These are phyloP conservation scores for Lactifluus rugatus DNA, from an alignment of 768 basidiomycete species.

Conservation along the genomic window DNA sequence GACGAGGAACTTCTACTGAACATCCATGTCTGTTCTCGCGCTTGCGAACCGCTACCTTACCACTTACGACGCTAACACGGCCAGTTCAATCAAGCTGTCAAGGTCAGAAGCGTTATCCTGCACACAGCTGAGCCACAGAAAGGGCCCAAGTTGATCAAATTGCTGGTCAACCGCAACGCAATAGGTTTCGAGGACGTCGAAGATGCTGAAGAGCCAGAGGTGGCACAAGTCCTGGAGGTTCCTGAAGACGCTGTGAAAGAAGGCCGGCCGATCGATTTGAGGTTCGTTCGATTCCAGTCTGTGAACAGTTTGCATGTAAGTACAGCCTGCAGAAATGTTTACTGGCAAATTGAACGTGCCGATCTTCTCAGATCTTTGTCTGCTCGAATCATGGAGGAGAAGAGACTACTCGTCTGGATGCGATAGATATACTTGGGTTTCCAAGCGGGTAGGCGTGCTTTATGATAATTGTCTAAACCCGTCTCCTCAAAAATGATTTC, in stretches of 20 bases:
- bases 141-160: conserved; percentile 53
- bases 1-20: conserved; percentile 66
- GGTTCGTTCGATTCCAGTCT: conserved; percentile 60
- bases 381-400: conserved; percentile 52
- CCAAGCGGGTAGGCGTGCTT: conserved; percentile 41
- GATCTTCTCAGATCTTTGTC: conserved; percentile 50
- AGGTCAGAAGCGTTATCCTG: conserved; percentile 50
- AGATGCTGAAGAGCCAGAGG: conserved; percentile 37
- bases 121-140: conserved; percentile 31
- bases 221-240: conserved; percentile 50
- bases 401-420: conserved; percentile 60
- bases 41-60: background rate
- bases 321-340: conserved; percentile 5
- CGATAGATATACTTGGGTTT: conserved; percentile 53
- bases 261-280: conserved; percentile 42
- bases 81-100: conserved; percentile 64
- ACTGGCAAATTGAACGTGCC: background rate
- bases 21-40: conserved; percentile 42
- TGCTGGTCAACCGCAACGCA: conserved; percentile 49
- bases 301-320: conserved; percentile 60
- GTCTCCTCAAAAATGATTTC: background rate
- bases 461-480: background rate
- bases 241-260: conserved; percentile 38
- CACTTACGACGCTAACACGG: background rate
- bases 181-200: conserved; percentile 63